Evolutionary conservation across 2,329 filamentous ascomycete species (phyloP), one percentile per base, ranked within the genome.

Genomic region (Penicillium sp.): DNA sequence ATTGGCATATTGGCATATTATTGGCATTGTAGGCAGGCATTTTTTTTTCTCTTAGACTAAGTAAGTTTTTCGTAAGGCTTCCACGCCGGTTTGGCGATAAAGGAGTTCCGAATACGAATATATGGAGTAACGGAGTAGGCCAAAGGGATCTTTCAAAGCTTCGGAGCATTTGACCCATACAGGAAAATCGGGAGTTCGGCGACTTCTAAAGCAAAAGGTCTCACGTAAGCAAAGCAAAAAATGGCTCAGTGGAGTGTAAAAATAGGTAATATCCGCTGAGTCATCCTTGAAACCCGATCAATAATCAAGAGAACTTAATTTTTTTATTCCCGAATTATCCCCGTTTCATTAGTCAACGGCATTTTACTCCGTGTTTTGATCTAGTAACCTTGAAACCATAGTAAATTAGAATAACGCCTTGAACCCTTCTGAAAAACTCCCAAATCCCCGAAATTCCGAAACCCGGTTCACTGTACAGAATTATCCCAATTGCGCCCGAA

Each of bases 111-210:
- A 50, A 44, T 28, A 50, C 38, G 30, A 43, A 43, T 47, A 35
- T 28, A 28, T 9, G 26, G 9, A 28, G 26, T 28, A 22, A 28
- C 26, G 26, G 26, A 28, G 26, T 28, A 28, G 22, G 22, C 22
- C 22, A 22, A 22, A 22, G 22, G 22, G 22, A 22, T 22, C 2
- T 22, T 22, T 22, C 22, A 22, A 22, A 22, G 22, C 22, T 22
- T 28, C 49, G 56, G 50, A 37, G 33, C 45, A 50, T 53, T 17
- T 52, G 47, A 10, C 48, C 50, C 42, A 50, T 41, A 25, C 25
- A 49, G 52, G 58, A 63, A 22, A 58, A 44, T 63, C 64, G 65
- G 66, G 60, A 58, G 45, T 56, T 63, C 64, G 65, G 63, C 36
- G 54, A 45, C 35, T 56, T 40, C 12, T 28, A n/a, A 16, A 31